phyloP scores from a whole-genome alignment of 208 protist species.

The Novymonas esmeraldas region DNA sequence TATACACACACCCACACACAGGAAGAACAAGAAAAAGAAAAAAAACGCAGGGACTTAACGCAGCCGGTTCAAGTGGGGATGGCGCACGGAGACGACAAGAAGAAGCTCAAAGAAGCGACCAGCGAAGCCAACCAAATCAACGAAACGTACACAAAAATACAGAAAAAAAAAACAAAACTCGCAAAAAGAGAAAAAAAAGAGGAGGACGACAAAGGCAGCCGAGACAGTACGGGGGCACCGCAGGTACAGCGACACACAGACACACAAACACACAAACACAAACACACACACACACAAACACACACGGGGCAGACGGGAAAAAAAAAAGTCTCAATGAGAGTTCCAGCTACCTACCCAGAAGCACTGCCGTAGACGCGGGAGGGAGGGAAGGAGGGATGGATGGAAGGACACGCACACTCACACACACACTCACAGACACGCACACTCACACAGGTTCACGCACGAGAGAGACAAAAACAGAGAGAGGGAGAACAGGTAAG shows the following conservation, averaged over 20 bases:
- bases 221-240: background rate
- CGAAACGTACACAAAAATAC: background rate
- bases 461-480: background rate
- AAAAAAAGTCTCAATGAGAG: background rate
- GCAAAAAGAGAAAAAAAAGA: background rate
- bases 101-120: no score
- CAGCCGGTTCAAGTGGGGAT: no score
- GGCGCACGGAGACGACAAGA: no score
- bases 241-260: background rate
- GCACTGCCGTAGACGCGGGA: no score
- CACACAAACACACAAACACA: background rate
- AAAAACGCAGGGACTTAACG: conserved; percentile 3
- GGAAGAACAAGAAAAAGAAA: conserved; percentile 3
- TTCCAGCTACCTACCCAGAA: no score
- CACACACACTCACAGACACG: background rate
- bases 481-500: no score
- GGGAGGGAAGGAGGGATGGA: no score
- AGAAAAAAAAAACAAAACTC: conserved; percentile 3
- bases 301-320: background rate
- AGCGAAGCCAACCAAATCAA: conserved; percentile 9
- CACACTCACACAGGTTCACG: no score
- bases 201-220: no score
- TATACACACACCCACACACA: background rate
- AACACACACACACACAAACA: background rate
- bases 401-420: background rate